A percentile compares a stretch with the other conserved stretches of the same genome.
phyloP scores from a whole-genome alignment of 352 stramenopile genomes.

The Globisporangium paroecandrum region DNA sequence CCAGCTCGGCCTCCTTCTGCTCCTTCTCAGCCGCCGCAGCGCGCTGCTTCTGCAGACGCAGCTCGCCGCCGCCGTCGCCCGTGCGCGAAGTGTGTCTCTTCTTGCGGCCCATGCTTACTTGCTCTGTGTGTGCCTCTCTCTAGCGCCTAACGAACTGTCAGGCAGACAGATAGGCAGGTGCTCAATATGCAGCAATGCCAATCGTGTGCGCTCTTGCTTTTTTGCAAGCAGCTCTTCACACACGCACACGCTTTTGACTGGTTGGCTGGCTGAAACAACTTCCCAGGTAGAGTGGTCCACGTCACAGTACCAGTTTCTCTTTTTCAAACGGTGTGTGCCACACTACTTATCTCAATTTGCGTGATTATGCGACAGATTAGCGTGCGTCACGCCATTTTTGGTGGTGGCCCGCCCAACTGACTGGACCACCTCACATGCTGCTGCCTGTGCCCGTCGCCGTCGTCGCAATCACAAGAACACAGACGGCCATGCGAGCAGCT shows the following conservation, averaged over 20 bases:
- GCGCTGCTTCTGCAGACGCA: conserved; percentile 65
- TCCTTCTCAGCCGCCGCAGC: conserved; percentile 52
- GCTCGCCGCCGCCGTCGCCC: conserved; percentile 70
- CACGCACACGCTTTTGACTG: conserved; percentile 21
- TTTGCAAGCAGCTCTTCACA: conserved; percentile 22
- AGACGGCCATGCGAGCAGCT: conserved; percentile 15
- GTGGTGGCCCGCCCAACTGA: not conserved
- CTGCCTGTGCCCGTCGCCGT: too few species aligned
- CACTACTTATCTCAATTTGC: conserved; percentile 1
- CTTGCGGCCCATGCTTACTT: conserved; percentile 63
- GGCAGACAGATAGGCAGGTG: conserved; percentile 7
- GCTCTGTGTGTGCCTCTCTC: conserved; percentile 2
- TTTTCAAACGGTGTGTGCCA: conserved; percentile 10
- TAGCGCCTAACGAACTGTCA: conserved; percentile 4
- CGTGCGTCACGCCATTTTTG: conserved; percentile 4
- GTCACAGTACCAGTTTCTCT: not conserved
- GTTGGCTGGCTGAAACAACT: conserved; percentile 19
- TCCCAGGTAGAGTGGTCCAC: conserved; percentile 2
- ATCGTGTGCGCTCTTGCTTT: not conserved
- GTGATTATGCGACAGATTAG: not conserved
- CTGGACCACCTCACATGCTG: conserved; percentile 10
- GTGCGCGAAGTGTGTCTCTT: conserved; percentile 65
- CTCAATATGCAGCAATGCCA: conserved; percentile 12
- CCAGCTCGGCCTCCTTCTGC: conserved; percentile 68
- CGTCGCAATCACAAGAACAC: conserved; percentile 11